Percentiles rank a stretch among this genome's conserved stretches.
These are phyloP conservation scores for Penicillium atrosanguineum DNA, from an alignment of 495 filamentous ascomycete genomes.

Conservation along the genomic window DNA sequence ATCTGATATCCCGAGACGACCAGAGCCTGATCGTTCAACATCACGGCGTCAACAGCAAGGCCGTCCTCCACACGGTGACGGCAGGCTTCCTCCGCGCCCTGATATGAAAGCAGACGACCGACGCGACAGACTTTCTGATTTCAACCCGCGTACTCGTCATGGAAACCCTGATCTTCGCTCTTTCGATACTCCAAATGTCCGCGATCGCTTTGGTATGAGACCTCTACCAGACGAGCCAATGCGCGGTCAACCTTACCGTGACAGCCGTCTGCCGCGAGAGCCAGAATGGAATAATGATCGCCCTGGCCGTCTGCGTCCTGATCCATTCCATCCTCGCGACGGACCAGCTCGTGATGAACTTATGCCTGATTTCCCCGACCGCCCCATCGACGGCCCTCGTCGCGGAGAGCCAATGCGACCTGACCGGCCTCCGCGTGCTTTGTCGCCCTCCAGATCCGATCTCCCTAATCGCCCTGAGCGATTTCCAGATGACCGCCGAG, in stretches of 20 bases:
- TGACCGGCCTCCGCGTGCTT: slow-evolving; percentile 28
- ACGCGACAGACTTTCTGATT: slow-evolving; percentile 38
- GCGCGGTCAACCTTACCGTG: slow-evolving; percentile 38
- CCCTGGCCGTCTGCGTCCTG: slow-evolving; percentile 31
- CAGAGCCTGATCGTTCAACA: slow-evolving; percentile 32
- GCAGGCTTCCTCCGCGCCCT: slow-evolving; percentile 36
- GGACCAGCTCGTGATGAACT: slow-evolving; percentile 36
- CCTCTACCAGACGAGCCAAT: slow-evolving; percentile 41
- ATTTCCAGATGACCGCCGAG: slow-evolving; percentile 37
- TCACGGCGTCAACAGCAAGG: slow-evolving; percentile 26
- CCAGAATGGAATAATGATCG: slow-evolving; percentile 38
- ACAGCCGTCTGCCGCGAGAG: slow-evolving; percentile 31
- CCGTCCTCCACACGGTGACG: slow-evolving; percentile 29
- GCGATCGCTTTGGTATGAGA: slow-evolving; percentile 34
- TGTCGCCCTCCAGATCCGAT: slow-evolving; percentile 33
- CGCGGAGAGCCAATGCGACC: slow-evolving; percentile 31
- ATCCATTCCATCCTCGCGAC: slow-evolving; percentile 31
- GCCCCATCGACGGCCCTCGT: slow-evolving; percentile 29
- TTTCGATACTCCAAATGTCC: slow-evolving; percentile 31
- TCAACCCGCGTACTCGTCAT: slow-evolving; percentile 36
- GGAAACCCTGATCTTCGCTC: slow-evolving; percentile 36
- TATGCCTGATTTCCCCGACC: slow-evolving; percentile 36
- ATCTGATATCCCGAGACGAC: slow-evolving; percentile 34
- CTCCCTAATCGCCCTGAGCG: slow-evolving; percentile 39
- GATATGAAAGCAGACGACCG: slow-evolving; percentile 36